Evolutionary conservation across 2,329 filamentous ascomycete species (phyloP), one percentile per base, ranked within the genome.

Genomic region (Epichloe sylvatica): DNA sequence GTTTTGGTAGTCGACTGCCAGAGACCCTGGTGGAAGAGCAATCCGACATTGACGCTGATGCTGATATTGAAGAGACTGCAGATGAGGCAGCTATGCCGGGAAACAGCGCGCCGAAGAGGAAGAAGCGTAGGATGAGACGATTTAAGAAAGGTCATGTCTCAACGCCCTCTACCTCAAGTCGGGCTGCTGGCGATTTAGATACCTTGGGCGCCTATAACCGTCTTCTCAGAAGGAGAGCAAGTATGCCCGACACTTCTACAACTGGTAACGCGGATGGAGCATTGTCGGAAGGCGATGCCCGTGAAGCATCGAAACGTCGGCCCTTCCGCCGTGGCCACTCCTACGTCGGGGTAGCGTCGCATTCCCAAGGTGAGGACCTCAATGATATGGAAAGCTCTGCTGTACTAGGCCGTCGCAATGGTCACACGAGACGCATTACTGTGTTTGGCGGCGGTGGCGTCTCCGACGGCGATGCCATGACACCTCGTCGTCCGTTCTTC

Each of bases 231-330:
- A 74, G 84, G 49, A 76, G 83, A 53, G 73, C 80, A 40, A 84
- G 83, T 44, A 80, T 84, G 69, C 78, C 80, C 0, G 78, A 84
- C 54, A 67, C 68, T 8, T 68, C 68, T 25, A 34, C 25, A 15
- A 19, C 45, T 5, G 76, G 78, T 36, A 73, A 74, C 12, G 15
- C 42, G n/a, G 76, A 79, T 13, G 81, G 78, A 47, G 82, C 80
- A 21, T 65, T 87, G 30, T 90, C 85, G 6, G 85, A 90, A 62
- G 84, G 86, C 38, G 84, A 89, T 63, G 82, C 82, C 9, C 77
- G 81, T 45, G 79, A 84, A 54, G 75, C 77, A 8, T 69, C 72
- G 19, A 71, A 72, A 37, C 71, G 76, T 42, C 63, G 60, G 36
- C 70, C 71, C 33, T 73, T 74, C 49, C 74, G 76, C 51, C 75